Base-by-base conservation (phyloP, 108 stramenopile genomes). In the Pseudonitzschia multiseries region DNA sequence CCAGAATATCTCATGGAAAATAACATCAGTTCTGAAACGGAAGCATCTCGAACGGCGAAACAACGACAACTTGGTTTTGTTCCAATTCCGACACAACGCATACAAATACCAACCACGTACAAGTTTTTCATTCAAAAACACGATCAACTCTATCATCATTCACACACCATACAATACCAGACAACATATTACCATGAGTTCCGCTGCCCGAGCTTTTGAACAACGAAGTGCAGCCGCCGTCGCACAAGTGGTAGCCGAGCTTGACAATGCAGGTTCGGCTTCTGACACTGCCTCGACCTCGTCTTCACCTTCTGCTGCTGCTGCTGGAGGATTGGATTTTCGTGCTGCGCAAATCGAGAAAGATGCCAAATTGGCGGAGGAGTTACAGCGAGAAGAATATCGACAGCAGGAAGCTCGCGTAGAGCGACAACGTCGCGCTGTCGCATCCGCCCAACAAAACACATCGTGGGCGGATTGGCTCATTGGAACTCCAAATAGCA, bases 211-310 rank as follows among this genome's bases (percentile, higher is more conserved):
- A 40, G 61, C 61, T 33, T 62, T 62, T 20, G 61, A 62, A 62
- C 61, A 62, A 62, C 61, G 61, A 62, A 62, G 61, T 62, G 61
- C 61, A 0, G 61, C 61, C 15, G 61, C 61, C 61, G 61, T 62
- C n/a, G 61, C 61, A 9, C 61, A 62, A 28, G 61, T 62, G 3
- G 33, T 40, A 13, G 61, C 61, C n/a, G 61, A 33, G 29, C 4
- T 40, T n/a, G 61, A 62, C 61, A 41, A 62, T n/a, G 61, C 33
- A 10, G 33, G 27, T 33, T 36, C 29, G 12, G 32, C 61, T 17
- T 0, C 32, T 31, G 13, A 31, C n/a, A 17, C 21, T 6, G 28
- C 26, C n/a, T 9, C 33, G 32, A 14, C 18, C 3, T 15, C 61
- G 18, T 33, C 61, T 6, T 40, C 61, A 10, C 61, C 61, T n/a